These are phyloP conservation scores for Noccaea caerulescens DNA, from an alignment of 345 rosid species.

Conservation along the genomic window DNA sequence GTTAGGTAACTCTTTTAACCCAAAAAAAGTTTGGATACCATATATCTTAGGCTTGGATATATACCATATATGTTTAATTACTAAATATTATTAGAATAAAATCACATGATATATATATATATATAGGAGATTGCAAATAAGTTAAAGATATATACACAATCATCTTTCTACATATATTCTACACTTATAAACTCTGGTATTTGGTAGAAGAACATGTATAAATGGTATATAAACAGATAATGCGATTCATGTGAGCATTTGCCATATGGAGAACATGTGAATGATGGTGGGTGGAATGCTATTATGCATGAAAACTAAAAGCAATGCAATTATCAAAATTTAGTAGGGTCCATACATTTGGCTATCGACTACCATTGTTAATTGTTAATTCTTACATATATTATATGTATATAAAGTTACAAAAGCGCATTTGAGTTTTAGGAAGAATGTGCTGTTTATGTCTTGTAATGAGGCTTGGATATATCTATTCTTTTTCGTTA, in stretches of 20 bases:
- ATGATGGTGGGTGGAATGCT: conserved; percentile 28
- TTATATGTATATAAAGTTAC: conserved; percentile 5
- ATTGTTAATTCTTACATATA: conserved; percentile 12
- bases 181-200: too few species aligned
- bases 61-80: too few species aligned
- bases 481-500: background rate
- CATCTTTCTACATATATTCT: too few species aligned
- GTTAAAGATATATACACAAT: too few species aligned
- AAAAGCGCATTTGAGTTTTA: conserved; percentile 30
- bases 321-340: conserved; percentile 30
- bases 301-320: conserved; percentile 18
- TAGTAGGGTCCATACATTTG: conserved; percentile 26
- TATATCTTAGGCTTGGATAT: too few species aligned
- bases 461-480: conserved; percentile 1
- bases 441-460: conserved; percentile 19
- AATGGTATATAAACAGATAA: too few species aligned
- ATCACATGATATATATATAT: too few species aligned
- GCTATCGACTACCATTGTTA: conserved; percentile 25
- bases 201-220: too few species aligned
- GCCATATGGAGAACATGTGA: conserved; percentile 15
- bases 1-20: too few species aligned
- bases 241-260: background rate
- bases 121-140: too few species aligned
- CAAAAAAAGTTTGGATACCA: too few species aligned
- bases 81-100: too few species aligned